Percentiles rank a stretch among this genome's conserved stretches.
Evolutionary conservation across 106 monocot genomes (phyloP).

Genomic region (Agapanthus africanus): DNA sequence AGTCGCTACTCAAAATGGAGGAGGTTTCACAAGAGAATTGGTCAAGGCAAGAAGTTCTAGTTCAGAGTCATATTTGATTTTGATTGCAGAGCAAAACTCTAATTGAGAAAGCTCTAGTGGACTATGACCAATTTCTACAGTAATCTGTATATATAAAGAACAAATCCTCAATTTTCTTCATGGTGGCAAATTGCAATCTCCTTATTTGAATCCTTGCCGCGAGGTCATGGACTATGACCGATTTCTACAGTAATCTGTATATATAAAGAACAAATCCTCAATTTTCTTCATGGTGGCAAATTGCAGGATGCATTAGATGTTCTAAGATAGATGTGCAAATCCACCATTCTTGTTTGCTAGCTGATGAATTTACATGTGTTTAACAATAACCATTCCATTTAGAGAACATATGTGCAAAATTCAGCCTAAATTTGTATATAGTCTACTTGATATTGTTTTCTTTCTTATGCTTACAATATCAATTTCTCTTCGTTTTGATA

Average conservation of each 20-base stretch:
- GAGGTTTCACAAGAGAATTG: neutral
- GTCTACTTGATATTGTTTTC: neutral
- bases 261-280: neutral
- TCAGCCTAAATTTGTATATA: neutral
- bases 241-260: too few species aligned
- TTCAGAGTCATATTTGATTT: neutral
- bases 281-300: neutral
- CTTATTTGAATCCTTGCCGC: neutral
- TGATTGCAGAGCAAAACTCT: neutral
- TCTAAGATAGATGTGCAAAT: neutral
- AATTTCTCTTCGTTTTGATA: conserved; percentile 3
- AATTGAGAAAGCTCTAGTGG: too few species aligned
- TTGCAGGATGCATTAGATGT: too few species aligned
- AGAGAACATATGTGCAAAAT: neutral
- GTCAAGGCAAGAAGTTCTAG: too few species aligned
- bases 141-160: too few species aligned
- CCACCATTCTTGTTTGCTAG: neutral
- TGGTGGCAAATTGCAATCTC: too few species aligned
- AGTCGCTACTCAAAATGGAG: neutral
- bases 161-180: neutral
- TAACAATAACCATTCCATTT: neutral
- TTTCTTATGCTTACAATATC: neutral
- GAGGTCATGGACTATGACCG: neutral
- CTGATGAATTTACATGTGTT: neutral
- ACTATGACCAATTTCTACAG: too few species aligned